Base-by-base conservation (phyloP, 441 rosid genomes). In the Codiaeum variegatum region DNA sequence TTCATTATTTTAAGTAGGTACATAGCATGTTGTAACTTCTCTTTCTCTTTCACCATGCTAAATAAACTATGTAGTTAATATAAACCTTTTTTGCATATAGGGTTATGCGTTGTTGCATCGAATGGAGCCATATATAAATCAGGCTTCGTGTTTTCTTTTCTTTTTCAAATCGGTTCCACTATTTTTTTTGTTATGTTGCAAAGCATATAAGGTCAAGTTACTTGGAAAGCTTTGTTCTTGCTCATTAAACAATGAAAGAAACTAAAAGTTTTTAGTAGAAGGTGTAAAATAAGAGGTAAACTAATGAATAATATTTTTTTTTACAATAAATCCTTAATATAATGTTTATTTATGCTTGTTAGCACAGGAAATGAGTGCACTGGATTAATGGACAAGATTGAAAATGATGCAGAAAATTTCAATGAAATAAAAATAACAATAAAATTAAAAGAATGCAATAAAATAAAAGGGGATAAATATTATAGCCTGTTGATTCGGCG, bases 341-440 rank as follows among this genome's bases (percentile, higher is more conserved):
- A n/a, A 80, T 78, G 72, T 85, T 85, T 79, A 75, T 75, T 83
- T 83, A 42, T 83, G 80, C 86, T 85, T 83, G 97, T 91, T 92
- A 85, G 92, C 83, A 90, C 97, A 96, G 99, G 98, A 98, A 81
- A 98, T 93, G 85, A 96, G 98, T 79, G 93, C 93, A 51, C 84
- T 87, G 56, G 99, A 96, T 85, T 97, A 84, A 96, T 86, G 96
- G 99, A 96, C 80, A 93, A 98, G 99, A 89, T 96, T 76, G 98
- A 96, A 73, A 96, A 96, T n/a, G n/a, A n/a, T n/a, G n/a, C n/a
- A n/a, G n/a, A n/a, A n/a, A n/a, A n/a, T n/a, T n/a, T n/a, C n/a
- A n/a, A n/a, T n/a, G n/a, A n/a, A n/a, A n/a, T n/a, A n/a, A n/a
- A n/a, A n/a, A n/a, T n/a, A n/a, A n/a, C n/a, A n/a, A n/a, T n/a